Conservation (phyloP, 371 early-diverging fungal genomes). For the Mucor lusitanicus region DNA sequence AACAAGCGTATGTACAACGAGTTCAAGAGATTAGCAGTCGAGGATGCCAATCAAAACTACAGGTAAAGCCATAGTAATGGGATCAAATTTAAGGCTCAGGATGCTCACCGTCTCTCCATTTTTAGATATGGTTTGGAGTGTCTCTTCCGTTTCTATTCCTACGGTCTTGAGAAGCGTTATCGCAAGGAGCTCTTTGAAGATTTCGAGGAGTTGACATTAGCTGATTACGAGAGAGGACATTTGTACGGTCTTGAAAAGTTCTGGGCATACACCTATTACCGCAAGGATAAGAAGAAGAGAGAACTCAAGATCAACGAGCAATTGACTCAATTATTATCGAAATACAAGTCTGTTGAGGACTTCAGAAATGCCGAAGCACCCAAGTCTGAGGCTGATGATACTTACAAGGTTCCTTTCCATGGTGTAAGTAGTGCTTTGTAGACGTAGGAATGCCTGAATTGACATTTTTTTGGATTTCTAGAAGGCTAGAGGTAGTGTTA, state of each 20-base stretch:
- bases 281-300: slow-evolving; percentile 81
- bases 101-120: neutral
- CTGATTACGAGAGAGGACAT: slow-evolving; percentile 76
- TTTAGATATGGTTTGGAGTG: slow-evolving; percentile 89
- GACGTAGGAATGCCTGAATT: neutral
- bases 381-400: slow-evolving; percentile 26
- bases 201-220: slow-evolving; percentile 83
- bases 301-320: slow-evolving; percentile 70
- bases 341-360: slow-evolving; percentile 74
- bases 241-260: slow-evolving; percentile 96
- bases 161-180: slow-evolving; percentile 92
- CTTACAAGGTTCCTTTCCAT: slow-evolving; percentile 53
- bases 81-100: neutral
- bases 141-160: slow-evolving; percentile 95
- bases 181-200: slow-evolving; percentile 85
- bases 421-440: slow-evolving; percentile 39
- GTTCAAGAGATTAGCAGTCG: slow-evolving; percentile 89
- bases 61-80: slow-evolving; percentile 39
- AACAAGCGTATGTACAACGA: slow-evolving; percentile 93
- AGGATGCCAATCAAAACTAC: slow-evolving; percentile 89
- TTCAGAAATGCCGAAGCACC: slow-evolving; percentile 63
- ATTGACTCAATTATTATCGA: slow-evolving; percentile 61
- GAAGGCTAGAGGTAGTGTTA: slow-evolving; percentile 46
- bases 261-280: slow-evolving; percentile 94
- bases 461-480: slow-evolving; percentile 8